These are phyloP conservation scores for Rhazya stricta DNA, from an alignment of 257 asterid species.

Conservation along the genomic window DNA sequence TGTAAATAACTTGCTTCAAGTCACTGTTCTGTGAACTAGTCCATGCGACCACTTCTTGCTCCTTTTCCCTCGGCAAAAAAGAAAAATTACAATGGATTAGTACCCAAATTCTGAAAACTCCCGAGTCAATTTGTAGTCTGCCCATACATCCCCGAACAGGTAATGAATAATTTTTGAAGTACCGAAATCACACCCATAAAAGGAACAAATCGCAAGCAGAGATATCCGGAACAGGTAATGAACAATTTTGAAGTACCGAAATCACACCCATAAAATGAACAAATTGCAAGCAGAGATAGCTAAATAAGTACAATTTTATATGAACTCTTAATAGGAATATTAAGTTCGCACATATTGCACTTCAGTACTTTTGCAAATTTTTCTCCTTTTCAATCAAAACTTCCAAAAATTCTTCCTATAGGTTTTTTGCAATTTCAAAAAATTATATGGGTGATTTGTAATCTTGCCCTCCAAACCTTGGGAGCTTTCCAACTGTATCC, in stretches of 20 bases:
- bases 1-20: constrained; percentile 28
- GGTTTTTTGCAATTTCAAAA: not conserved
- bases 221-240: not conserved
- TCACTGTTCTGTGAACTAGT: constrained; percentile 25
- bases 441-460: not conserved
- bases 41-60: constrained; percentile 24
- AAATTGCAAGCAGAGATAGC: not conserved
- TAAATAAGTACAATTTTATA: not conserved
- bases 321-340: not conserved
- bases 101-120: not conserved
- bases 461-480: not conserved
- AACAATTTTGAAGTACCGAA: not conserved
- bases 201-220: not conserved
- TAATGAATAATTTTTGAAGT: too few relatives aligned
- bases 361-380: not conserved
- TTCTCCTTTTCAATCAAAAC: not conserved
- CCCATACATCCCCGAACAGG: not conserved
- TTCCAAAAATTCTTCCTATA: not conserved
- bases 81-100: not conserved
- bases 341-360: not conserved
- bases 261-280: not conserved
- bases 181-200: not conserved
- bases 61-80: constrained; percentile 45
- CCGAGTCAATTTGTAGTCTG: not conserved
- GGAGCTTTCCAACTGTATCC: too few relatives aligned